Conservation (phyloP, 345 rosid species). For the Populus ilicifolia region DNA sequence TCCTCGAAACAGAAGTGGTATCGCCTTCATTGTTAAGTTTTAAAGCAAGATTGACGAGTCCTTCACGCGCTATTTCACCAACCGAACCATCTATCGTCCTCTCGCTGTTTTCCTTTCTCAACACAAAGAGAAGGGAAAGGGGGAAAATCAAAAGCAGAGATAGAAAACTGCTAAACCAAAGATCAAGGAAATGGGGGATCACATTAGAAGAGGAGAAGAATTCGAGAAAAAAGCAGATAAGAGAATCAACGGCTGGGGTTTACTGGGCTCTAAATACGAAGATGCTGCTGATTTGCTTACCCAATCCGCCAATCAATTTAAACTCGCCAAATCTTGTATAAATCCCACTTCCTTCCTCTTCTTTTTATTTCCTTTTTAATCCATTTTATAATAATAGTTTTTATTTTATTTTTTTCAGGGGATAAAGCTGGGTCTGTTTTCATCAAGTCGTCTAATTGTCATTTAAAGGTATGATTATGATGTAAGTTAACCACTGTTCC, state of each 20-base stretch:
- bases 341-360: not conserved
- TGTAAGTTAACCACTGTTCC: not conserved
- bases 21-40: not conserved
- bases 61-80: not conserved
- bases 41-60: not conserved
- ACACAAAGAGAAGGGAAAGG: not conserved
- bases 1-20: no score
- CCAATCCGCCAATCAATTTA: conserved; percentile 23
- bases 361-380: not conserved
- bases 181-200: conserved; percentile 18
- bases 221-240: conserved; percentile 28
- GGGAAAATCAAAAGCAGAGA: not conserved
- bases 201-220: conserved; percentile 16
- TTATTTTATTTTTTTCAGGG: conserved; percentile 4
- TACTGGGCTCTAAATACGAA: conserved; percentile 21
- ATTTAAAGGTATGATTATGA: conserved; percentile 12
- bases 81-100: not conserved
- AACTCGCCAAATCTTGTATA: conserved; percentile 29
- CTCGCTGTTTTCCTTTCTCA: not conserved
- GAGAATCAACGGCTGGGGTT: conserved; percentile 18
- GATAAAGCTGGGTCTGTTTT: conserved; percentile 20
- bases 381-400: not conserved
- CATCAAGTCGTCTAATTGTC: conserved; percentile 15
- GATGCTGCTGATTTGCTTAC: conserved; percentile 26
- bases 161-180: not conserved